Evolutionary conservation across 352 stramenopile genomes (phyloP).

Genomic region (Pythium rhizo-oryzae): DNA sequence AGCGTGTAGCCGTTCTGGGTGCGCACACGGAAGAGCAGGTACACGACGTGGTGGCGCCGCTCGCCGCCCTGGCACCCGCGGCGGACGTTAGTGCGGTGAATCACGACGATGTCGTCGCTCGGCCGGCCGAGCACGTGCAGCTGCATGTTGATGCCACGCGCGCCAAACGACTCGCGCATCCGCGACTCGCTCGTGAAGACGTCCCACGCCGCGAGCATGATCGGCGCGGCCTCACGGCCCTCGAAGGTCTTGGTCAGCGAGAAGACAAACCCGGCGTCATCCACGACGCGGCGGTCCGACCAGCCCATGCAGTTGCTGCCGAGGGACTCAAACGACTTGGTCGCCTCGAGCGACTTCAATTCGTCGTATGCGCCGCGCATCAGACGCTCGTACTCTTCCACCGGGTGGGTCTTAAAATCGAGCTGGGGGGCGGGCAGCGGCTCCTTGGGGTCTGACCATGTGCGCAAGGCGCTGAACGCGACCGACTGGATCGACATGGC

Average conservation of each 20-base stretch:
- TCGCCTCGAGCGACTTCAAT: constrained; percentile 8
- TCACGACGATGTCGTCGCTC: constrained; percentile 65
- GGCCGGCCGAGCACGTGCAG: constrained; percentile 54
- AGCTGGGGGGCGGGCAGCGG: background rate
- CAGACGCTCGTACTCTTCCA: constrained; percentile 12
- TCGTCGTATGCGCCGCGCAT: constrained; percentile 22
- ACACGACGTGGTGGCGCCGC: constrained; percentile 47
- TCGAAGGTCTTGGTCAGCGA: constrained; percentile 63
- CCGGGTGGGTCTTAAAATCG: background rate
- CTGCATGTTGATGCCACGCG: constrained; percentile 15
- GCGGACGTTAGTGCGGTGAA: constrained; percentile 40
- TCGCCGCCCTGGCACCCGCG: constrained; percentile 41
- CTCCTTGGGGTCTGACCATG: constrained; percentile 11
- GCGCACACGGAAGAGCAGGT: constrained; percentile 67
- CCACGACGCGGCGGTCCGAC: constrained; percentile 50
- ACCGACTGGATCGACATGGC: constrained; percentile 22
- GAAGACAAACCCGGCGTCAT: constrained; percentile 52
- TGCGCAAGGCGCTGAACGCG: constrained; percentile 9
- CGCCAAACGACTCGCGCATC: constrained; percentile 20
- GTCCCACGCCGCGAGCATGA: constrained; percentile 61
- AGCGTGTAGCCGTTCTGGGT: constrained; percentile 61
- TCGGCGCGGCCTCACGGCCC: constrained; percentile 35
- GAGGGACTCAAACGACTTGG: constrained; percentile 10
- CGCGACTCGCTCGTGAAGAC: constrained; percentile 35
- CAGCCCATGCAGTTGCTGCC: constrained; percentile 45